Evolutionary conservation across 2,329 filamentous ascomycete genomes (phyloP), one percentile per base, ranked within the genome.

Genomic region (Clonostachys solani): DNA sequence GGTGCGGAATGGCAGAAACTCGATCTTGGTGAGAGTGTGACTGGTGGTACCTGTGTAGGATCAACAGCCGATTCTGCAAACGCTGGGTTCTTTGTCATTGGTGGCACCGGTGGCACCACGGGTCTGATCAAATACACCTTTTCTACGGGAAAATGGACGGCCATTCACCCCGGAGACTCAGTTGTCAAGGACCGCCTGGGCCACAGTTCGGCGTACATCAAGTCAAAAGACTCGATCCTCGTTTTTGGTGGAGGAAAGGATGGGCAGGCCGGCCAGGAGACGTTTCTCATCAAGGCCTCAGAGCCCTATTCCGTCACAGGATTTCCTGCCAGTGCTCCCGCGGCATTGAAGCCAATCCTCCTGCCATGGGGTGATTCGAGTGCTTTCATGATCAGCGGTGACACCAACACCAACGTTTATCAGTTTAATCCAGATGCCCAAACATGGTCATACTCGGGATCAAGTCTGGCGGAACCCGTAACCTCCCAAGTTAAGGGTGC

Each of bases 231-330:
- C 47, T 78, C 81, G 5, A 87, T 97, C 47, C 68, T 96, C 19
- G 76, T 96, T 23, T 96, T 92, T 61, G 88, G 85, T 33, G 92
- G 92, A 42, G 82, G 77, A 15, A 81, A 84, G 56, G 79, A 84
- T 54, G 81, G 80, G 23, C 69, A 68, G 34, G 64, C 69, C 9
- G 91, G 88, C 1, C 81, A 84, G 2, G 78, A 89, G 55, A 92
- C 89, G 0, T 95, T 92, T 58, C 75, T 86, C 16, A 83, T 96
- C 49, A 71, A 75, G 4, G 83, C 86, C 1, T 74, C 74, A 6
- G 68, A 77, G 33, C 88, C 90, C 0, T 88, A 87, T 61, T 63
- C 56, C 5, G 78, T 92, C 5, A 59, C 71, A 10, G 75, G 86
- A 1, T 83, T 75, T 58, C 71, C 74, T 45, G 80, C 83, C 8